A percentile compares a stretch with the other conserved stretches of the same genome.
phyloP scores from a whole-genome alignment of 129 eudicot species.

The Helichrysum umbraculigerum region DNA sequence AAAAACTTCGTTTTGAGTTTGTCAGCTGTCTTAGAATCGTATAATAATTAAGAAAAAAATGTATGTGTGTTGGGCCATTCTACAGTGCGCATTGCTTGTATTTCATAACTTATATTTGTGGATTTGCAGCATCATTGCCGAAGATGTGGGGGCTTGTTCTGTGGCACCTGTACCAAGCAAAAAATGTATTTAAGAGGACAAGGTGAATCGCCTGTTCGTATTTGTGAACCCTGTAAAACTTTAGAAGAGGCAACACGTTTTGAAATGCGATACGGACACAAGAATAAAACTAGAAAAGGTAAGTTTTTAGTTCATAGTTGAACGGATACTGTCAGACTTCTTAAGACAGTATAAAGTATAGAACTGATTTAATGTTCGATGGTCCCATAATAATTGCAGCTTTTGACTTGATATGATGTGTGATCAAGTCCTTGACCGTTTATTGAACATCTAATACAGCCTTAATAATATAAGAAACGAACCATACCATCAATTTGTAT shows the following conservation, averaged over 20 bases:
- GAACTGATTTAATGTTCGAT: background rate
- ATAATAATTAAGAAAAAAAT: too few species aligned
- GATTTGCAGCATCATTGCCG: conserved; percentile 93
- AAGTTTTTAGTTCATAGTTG: background rate
- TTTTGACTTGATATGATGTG: background rate
- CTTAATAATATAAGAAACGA: background rate
- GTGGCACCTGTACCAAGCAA: conserved; percentile 78
- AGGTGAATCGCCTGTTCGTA: conserved; percentile 97
- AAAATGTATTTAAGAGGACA: conserved; percentile 92
- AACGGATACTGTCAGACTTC: background rate
- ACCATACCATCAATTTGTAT: background rate
- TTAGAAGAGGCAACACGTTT: conserved; percentile 95
- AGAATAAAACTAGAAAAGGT: conserved; percentile 76
- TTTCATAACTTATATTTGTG: background rate
- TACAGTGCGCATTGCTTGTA: background rate
- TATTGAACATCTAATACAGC: background rate
- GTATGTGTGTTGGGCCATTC: background rate
- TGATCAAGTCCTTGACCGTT: background rate
- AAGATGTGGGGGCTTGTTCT: conserved; percentile 90
- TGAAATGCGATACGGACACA: conserved; percentile 89
- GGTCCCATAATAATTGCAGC: background rate
- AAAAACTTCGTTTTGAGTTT: too few species aligned
- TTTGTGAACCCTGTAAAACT: conserved; percentile 95
- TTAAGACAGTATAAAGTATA: background rate
- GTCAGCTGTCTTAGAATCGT: too few species aligned